These are phyloP conservation scores for Rhodosporidiobolus odoratus DNA, from an alignment of 768 basidiomycete species.

Conservation along the genomic window DNA sequence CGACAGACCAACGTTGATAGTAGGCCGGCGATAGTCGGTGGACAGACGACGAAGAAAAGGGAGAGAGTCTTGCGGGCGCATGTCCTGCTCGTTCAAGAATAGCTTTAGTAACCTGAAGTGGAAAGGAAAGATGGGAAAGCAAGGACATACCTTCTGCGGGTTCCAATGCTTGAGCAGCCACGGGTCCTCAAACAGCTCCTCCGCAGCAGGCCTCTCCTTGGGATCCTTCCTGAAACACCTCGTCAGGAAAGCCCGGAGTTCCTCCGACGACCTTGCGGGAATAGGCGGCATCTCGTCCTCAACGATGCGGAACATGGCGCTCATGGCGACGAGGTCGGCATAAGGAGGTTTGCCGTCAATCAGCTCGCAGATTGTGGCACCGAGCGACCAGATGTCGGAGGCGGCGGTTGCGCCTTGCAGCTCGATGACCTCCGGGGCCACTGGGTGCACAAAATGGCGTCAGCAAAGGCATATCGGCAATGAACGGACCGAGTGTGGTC, in stretches of 20 bases:
- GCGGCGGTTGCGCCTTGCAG: slow-evolving; percentile 88
- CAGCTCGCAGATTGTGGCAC: slow-evolving; percentile 88
- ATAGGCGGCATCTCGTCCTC: slow-evolving; percentile 84
- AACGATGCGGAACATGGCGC: slow-evolving; percentile 96
- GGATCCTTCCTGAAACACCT: slow-evolving; percentile 90
- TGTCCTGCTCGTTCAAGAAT: slow-evolving; percentile 54
- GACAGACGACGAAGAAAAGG: slow-evolving; percentile 91
- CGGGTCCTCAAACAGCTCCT: slow-evolving; percentile 76
- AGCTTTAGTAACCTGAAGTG: not conserved
- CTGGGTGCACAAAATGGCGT: slow-evolving; percentile 39
- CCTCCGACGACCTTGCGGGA: slow-evolving; percentile 70
- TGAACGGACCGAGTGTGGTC: not conserved
- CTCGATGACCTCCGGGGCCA: slow-evolving; percentile 97
- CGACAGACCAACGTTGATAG: slow-evolving; percentile 45
- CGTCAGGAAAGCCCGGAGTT: slow-evolving; percentile 71
- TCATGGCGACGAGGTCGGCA: slow-evolving; percentile 58
- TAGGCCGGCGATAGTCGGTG: slow-evolving; percentile 55
- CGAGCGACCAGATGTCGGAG: slow-evolving; percentile 92
- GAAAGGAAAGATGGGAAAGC: not conserved
- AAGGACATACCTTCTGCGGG: slow-evolving; percentile 61
- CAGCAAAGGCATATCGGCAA: not conserved
- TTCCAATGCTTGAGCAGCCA: slow-evolving; percentile 82
- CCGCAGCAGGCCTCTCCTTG: slow-evolving; percentile 70
- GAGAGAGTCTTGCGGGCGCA: slow-evolving; percentile 88
- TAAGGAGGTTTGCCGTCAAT: slow-evolving; percentile 89